Evolutionary conservation across 768 basidiomycete species (phyloP).

Genomic region (Arthromyces matolae): DNA sequence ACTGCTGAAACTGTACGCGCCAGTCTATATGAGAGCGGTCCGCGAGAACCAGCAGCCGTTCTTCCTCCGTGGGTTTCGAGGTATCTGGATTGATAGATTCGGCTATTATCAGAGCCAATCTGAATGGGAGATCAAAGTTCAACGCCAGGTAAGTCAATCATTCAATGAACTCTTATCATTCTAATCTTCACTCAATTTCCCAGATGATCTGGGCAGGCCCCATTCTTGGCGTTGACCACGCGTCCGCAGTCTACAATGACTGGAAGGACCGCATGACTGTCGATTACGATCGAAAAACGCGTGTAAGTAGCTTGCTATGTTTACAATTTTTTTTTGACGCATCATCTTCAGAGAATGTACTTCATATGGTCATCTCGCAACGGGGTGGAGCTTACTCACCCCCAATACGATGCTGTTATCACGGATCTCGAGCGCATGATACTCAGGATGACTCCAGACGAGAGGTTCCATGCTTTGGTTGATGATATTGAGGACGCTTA

Average conservation of each 20-base stretch:
- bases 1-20: background rate
- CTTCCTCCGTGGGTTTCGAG: background rate
- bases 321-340: too few species aligned
- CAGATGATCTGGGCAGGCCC: background rate
- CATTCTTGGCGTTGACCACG: background rate
- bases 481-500: background rate
- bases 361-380: background rate
- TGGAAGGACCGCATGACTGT: too few species aligned
- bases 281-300: too few species aligned
- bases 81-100: constrained; percentile 3
- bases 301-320: too few species aligned
- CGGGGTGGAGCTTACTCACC: background rate
- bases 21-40: background rate
- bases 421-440: background rate
- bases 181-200: too few species aligned
- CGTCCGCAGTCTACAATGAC: too few species aligned
- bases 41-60: background rate
- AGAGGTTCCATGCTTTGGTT: background rate
- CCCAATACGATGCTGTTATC: background rate
- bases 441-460: background rate
- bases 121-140: background rate
- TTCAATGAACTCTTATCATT: background rate
- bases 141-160: background rate
- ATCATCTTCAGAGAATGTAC: background rate
- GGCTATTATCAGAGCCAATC: background rate